Percentiles rank a stretch among this genome's conserved stretches.
phyloP scores from a whole-genome alignment of 2,329 filamentous ascomycete species.

The Acephala macrosclerotiorum region DNA sequence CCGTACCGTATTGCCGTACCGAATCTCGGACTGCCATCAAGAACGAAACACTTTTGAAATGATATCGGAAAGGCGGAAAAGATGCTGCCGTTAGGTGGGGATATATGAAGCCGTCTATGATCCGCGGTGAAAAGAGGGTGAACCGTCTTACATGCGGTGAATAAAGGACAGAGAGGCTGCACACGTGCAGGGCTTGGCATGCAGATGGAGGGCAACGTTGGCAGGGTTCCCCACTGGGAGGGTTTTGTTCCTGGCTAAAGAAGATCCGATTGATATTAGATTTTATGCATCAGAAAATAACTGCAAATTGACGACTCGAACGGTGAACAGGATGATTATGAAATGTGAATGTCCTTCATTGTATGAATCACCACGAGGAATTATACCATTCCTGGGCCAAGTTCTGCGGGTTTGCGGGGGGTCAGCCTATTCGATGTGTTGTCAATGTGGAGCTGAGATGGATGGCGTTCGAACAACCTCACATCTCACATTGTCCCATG shows the following conservation, averaged over 20 bases:
- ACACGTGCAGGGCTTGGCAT: background rate
- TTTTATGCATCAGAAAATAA: background rate
- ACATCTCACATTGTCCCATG: background rate
- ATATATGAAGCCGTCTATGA: conserved; percentile 4
- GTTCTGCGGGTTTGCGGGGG: background rate
- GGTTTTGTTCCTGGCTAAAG: conserved; percentile 12
- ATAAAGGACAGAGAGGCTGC: background rate
- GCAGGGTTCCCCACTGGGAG: conserved; percentile 1
- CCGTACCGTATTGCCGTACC: background rate
- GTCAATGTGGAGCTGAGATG: background rate
- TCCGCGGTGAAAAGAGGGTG: background rate
- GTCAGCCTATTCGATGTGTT: background rate
- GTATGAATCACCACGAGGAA: background rate
- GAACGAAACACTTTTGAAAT: background rate
- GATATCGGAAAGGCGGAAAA: background rate
- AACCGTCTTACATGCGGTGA: conserved; percentile 2
- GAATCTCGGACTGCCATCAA: background rate
- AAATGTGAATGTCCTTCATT: background rate
- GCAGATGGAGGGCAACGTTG: background rate
- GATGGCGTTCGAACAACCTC: conserved; percentile 1
- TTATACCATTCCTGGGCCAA: background rate
- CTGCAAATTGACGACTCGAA: background rate
- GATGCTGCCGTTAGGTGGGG: background rate
- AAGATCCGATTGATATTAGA: conserved; percentile 7
- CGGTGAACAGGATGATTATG: background rate